Percentiles rank a stretch among this genome's conserved stretches.
These are phyloP conservation scores for Phragmites australis DNA, from an alignment of 176 grass and related monocot species.

Conservation along the genomic window DNA sequence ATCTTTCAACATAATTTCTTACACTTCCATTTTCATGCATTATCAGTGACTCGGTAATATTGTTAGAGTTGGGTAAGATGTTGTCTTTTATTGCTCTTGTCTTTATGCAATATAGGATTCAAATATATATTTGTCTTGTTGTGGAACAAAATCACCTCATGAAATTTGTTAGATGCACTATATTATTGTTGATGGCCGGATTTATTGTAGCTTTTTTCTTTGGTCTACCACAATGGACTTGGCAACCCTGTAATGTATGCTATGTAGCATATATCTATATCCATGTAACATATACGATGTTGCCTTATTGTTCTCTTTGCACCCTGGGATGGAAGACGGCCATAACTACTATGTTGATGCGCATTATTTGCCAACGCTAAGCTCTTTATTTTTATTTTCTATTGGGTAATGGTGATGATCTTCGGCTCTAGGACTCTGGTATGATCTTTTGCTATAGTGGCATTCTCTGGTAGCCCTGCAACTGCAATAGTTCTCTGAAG, in stretches of 20 bases:
- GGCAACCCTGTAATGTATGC: not conserved
- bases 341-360: slow-evolving; percentile 94
- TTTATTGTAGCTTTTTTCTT: not conserved
- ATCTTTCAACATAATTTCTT: not conserved
- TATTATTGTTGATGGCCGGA: not conserved
- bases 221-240: slow-evolving; percentile 5
- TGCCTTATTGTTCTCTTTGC: slow-evolving; percentile 38
- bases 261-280: not conserved
- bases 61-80: slow-evolving; percentile 47
- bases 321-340: slow-evolving; percentile 89
- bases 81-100: not conserved
- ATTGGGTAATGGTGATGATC: no score
- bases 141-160: no score
- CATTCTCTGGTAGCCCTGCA: no score
- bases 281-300: not conserved
- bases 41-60: not conserved
- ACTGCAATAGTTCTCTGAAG: no score
- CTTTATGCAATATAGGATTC: not conserved
- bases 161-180: not conserved
- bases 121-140: not conserved
- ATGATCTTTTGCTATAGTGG: no score
- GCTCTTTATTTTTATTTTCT: no score
- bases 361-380: slow-evolving; percentile 92
- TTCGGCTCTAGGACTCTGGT: no score
- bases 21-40: not conserved